Evolutionary conservation across 805 yeast species (phyloP).

Genomic region (Yarrowia sp.): DNA sequence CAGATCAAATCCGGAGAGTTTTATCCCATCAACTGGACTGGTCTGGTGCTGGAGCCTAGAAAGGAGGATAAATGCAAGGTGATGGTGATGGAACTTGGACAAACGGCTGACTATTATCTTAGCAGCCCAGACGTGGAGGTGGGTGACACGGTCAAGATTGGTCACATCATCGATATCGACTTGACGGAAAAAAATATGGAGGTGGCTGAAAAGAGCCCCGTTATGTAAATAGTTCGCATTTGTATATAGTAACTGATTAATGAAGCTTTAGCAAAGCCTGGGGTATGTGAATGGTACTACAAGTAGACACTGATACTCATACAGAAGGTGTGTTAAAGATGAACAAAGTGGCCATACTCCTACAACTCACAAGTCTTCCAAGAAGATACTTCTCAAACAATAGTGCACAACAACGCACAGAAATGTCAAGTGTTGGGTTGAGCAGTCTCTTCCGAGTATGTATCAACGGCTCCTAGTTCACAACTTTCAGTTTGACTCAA

Average conservation of each 20-base stretch:
- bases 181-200: conserved; percentile 20
- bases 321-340: too few relatives aligned
- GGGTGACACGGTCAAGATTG: conserved; percentile 7
- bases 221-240: background rate
- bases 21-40: conserved; percentile 21
- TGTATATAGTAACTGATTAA: background rate
- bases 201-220: conserved; percentile 4
- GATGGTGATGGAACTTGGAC: conserved; percentile 26
- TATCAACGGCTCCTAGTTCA: too few relatives aligned
- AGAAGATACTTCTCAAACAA: too few relatives aligned
- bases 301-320: too few relatives aligned
- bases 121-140: conserved; percentile 7
- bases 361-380: too few relatives aligned
- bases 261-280: too few relatives aligned
- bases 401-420: too few relatives aligned
- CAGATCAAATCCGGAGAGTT: conserved; percentile 1
- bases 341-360: too few relatives aligned
- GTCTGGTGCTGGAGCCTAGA: conserved; percentile 12
- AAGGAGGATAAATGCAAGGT: conserved; percentile 2
- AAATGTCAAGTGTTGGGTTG: too few relatives aligned
- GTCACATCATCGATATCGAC: conserved; percentile 17
- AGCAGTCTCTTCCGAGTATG: too few relatives aligned
- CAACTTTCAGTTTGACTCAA: too few relatives aligned
- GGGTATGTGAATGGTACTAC: too few relatives aligned
- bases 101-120: conserved; percentile 22